Evolutionary conservation across 169 alveolate genomes (phyloP), one percentile per base, ranked within the genome.

Genomic region (Cryptosporidium ubiquitum): DNA sequence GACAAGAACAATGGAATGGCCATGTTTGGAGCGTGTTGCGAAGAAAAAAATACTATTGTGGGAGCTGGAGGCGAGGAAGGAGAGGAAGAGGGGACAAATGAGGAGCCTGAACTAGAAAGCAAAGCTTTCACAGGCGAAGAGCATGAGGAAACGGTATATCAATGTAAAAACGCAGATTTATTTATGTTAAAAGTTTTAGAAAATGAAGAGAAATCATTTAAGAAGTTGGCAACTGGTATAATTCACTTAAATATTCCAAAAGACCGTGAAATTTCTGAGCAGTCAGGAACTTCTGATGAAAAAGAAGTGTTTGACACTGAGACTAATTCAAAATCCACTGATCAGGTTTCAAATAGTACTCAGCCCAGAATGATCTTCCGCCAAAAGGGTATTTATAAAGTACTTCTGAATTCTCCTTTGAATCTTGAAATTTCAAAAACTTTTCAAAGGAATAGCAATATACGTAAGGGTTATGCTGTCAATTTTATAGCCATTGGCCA

Each of bases 351-450:
- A 55, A 55, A 55, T 23, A 55, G 10, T n/a, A 64, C 71, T 39
- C 52, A 79, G 39, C 89, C 89, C 18, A 58, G 89, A 79, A 79
- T 79, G 4, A 79, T 79, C 26, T 79, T 79, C 35, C 73, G 89
- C 20, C 89, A 79, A 64, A 79, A 66, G 26, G 89, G 89, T 14
- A 64, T 79, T 29, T 79, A 79, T 33, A 61, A 58, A n/a, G 89
- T 79, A n/a, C 37, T 79, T 23, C 42, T 79, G 29, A 79, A 79
- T 40, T 60, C 89, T 12, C 89, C 79, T 9, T n/a, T 79, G 39
- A 79, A 42, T 79, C 35, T 29, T 37, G 89, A 79, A 33, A 79
- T 79, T 26, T 37, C 75, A 5, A 58, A 79, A 20, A 79, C 89
- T 42, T 79, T 79, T 42, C 89, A 64, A 47, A 79, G 47, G 44